These are phyloP conservation scores for Byssothecium circinans DNA, from an alignment of 2,329 filamentous ascomycete species.

Conservation along the genomic window DNA sequence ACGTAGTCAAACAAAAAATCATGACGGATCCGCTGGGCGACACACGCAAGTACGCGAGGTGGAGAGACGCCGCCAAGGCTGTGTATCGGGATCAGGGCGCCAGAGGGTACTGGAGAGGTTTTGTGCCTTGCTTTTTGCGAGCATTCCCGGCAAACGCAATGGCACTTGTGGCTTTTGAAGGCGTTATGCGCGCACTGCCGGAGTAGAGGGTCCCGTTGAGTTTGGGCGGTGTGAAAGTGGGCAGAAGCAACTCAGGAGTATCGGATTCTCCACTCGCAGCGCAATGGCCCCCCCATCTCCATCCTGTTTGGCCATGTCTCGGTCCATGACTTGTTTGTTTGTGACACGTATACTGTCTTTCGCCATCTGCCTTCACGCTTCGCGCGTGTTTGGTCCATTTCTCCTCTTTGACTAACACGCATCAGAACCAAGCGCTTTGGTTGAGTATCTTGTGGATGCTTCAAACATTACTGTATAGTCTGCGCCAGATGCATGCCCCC, in stretches of 20 bases:
- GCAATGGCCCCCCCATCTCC: too few species aligned
- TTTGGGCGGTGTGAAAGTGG: not conserved
- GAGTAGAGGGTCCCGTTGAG: slow-evolving; percentile 17
- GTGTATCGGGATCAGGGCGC: slow-evolving; percentile 76
- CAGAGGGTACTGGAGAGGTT: slow-evolving; percentile 87
- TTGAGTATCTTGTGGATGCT: too few species aligned
- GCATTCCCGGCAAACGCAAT: slow-evolving; percentile 96
- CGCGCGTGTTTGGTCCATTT: too few species aligned
- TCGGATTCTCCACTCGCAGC: too few species aligned
- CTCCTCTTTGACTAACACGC: too few species aligned
- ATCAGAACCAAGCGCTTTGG: too few species aligned
- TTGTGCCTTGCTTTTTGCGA: slow-evolving; percentile 87
- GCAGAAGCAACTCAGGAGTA: not conserved
- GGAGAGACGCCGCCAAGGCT: slow-evolving; percentile 76
- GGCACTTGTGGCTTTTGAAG: slow-evolving; percentile 91
- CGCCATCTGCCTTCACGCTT: too few species aligned
- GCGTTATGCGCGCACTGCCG: slow-evolving; percentile 68
- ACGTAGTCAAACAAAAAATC: slow-evolving; percentile 93
- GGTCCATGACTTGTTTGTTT: too few species aligned
- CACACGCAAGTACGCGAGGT: slow-evolving; percentile 66
- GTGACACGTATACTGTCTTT: too few species aligned
- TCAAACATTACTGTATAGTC: too few species aligned
- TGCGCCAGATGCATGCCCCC: too few species aligned
- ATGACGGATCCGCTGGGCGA: slow-evolving; percentile 88
- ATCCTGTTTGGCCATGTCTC: too few species aligned